Base-by-base conservation (phyloP, 1,139 yeast genomes). In the Candida glucosophila region DNA sequence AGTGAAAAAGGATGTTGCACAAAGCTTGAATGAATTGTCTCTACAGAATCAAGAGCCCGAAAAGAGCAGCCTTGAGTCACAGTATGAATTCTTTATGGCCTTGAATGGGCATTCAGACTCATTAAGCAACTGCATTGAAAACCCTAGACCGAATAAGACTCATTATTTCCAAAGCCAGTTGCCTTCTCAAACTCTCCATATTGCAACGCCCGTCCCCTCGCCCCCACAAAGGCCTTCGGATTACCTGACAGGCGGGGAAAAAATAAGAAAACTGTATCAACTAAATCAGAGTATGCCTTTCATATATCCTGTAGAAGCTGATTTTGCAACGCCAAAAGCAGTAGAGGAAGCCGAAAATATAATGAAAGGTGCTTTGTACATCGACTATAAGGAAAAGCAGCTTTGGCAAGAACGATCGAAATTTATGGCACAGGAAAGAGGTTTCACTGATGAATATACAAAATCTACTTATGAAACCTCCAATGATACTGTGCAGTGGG, bases 191-290 rank as follows among this genome's bases (percentile, higher is more conserved):
- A 65, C 71, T 1, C 56, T 79, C 3, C 95, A 86, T 48, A 66
- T 86, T 11, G 88, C 95, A 0, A 85, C 95, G 0, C 95, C 95
- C 0, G 82, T 80, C 0, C 92, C 95, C 1, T 80, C 95, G 0
- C 95, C 95, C 0, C 78, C 82, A 0, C 50, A 73, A 6, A 69
- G 79, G 1, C 86, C 93, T 14, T 59, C 67, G 4, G 70, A 64
- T 23, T 64, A 53, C 29, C 58, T 66, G 56, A 49, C 69, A 4
- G n/a, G n/a, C n/a, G 81, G 81, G 8, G 79, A 73, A 30, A 81
- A 77, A 40, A 65, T 68, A 16, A 68, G 85, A 36, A 76, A 78
- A 38, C 72, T 83, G 29, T 82, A 77, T 40, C 88, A 82, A 50
- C 73, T 90, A 0, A 81, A 82, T 44, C 82, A 79, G 40, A 68